Evolutionary conservation across 2,329 filamentous ascomycete genomes (phyloP), one percentile per base, ranked within the genome.

Genomic region (Trichoderma gracile): DNA sequence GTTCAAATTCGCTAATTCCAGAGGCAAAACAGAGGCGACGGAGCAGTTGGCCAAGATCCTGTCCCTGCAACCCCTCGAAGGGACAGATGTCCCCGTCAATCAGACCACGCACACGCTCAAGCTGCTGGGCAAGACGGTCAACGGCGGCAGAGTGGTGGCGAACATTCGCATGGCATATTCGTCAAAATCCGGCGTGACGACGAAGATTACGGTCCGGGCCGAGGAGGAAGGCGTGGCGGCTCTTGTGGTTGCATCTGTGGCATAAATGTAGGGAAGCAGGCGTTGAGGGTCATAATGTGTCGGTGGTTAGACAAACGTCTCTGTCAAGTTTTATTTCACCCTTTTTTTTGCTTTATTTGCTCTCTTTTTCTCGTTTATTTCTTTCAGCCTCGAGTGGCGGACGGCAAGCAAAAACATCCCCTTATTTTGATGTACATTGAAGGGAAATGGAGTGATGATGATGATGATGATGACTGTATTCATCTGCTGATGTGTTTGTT

Each of bases 21-120:
- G 12, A 27, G 23, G 52, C 49, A 55, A 55, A 38, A 69, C 76
- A 91, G 95, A 98, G 78, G 95, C 95, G 25, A 96, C 93, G 52
- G 94, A 98, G 77, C 88, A 95, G 80, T 85, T 99, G 66, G 86
- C 91, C 73, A 91, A 93, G 77, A 85, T 90, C 1, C 84, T 99
- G 27, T 97, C 92, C 38, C 83, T 99, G 73, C 95, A 98, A 77
- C 92, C 95, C 14, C 85, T 99, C 52, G 95, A 99, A 72, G 95
- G 94, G 71, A 96, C 91, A 38, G 95, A 99, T 70, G 89, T 99
- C 45, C 90, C 92, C 0, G 83, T 97, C 70, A 96, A 89, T 74
- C 89, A 89, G 73, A 93, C 89, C 66, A 97, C 93, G 67, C 95
- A 99, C 78, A 93, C 93, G 4, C 88, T 99, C 75, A 98, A 97